Base-by-base conservation (phyloP, 805 yeast genomes). In the Candida silvicultrix region DNA sequence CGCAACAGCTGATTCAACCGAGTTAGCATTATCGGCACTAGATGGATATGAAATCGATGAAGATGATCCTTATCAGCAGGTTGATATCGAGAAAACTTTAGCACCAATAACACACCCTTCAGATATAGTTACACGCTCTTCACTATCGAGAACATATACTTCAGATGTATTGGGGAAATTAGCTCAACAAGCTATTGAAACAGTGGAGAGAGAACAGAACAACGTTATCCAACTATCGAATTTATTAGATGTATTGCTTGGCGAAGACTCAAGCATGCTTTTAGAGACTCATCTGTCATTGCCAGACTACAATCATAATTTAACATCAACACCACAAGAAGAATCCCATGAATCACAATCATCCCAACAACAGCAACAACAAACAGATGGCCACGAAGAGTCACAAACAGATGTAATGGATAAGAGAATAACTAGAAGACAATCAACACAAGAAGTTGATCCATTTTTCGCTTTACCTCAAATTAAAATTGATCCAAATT, bases 61-160 rank as follows among this genome's bases (percentile, higher is more conserved):
- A 5, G 68, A 66, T 23, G 72, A 73, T 46, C 68, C 80, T 15
- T 72, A 81, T 53, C 61, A 64, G 8, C 69, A 74, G 3, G 70
- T 82, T 1, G 74, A 80, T 54, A 60, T 83, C 2, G 77, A 74
- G 25, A 69, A 81, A 39, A 70, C 89, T 18, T 67, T 94, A 49
- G 78, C 83, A 5, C 97, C 98, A 0, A 78, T 94, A 14, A 71
- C 79, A 9, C 85, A 86, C 47, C 94, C 97, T 0, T 73, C 86
- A 2, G 97, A 94, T 54, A 66, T 92, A 2, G 77, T 85, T 1
- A 71, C 73, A 3, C 90, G 88, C 57, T 83, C 83, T 14, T 78
- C 88, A 1, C 70, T 89, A 16, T 74, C 80, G 43, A 77, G 73
- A 50, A 83, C 94, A 0, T 94, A 77, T 63, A 78, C 75, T 9